A percentile compares a stretch with the other conserved stretches of the same genome.
Evolutionary conservation across 345 rosid genomes (phyloP).

Genomic region (Populus tremula): DNA sequence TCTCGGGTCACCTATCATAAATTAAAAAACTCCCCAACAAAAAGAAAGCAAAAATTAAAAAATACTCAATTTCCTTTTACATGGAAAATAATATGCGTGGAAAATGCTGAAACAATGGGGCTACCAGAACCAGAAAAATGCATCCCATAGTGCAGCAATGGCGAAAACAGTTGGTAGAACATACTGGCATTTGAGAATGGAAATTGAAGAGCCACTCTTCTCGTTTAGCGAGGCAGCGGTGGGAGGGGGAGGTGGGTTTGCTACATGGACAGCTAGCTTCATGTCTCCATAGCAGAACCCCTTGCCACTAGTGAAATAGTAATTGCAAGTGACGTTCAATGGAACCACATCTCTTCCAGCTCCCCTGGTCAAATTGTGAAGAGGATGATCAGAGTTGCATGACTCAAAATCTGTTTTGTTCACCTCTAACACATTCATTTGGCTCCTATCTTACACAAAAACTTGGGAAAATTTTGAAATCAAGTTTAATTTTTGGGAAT

Average conservation of each 20-base stretch:
- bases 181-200: conserved; percentile 30
- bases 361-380: conserved; percentile 78
- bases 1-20: background rate
- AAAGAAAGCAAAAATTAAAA: conserved; percentile 3
- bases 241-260: conserved; percentile 76
- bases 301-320: conserved; percentile 76
- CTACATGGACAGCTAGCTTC: conserved; percentile 62
- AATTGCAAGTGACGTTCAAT: conserved; percentile 66
- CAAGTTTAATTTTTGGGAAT: background rate
- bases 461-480: conserved; percentile 31
- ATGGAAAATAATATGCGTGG: background rate
- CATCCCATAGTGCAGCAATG: conserved; percentile 53
- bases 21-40: background rate
- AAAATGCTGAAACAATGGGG: background rate
- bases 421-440: conserved; percentile 79
- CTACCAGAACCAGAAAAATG: conserved; percentile 43
- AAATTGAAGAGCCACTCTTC: conserved; percentile 32
- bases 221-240: conserved; percentile 33
- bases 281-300: conserved; percentile 88
- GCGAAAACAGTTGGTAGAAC: conserved; percentile 45
- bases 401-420: conserved; percentile 66
- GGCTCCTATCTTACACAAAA: conserved; percentile 91
- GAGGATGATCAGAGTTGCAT: conserved; percentile 67
- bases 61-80: conserved; percentile 22
- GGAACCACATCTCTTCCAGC: conserved; percentile 93